phyloP scores from a whole-genome alignment of 768 basidiomycete species.

The Astraeus odoratus region DNA sequence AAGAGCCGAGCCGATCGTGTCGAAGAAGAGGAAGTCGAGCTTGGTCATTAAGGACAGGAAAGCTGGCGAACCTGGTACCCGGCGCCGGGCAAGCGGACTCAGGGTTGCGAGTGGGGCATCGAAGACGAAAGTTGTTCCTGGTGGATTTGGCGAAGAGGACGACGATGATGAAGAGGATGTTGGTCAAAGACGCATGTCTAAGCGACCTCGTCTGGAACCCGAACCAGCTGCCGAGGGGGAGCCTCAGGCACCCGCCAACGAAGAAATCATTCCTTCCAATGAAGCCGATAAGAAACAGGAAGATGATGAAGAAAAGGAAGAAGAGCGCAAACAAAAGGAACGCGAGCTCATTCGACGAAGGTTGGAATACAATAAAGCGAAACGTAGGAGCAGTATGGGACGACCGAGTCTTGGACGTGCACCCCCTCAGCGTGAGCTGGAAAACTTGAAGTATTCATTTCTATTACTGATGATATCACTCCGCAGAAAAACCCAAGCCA shows the following conservation, averaged over 20 bases:
- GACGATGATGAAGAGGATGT: slow-evolving; percentile 36
- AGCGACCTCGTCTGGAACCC: slow-evolving; percentile 36
- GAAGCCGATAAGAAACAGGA: slow-evolving; percentile 8
- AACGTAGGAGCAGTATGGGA: slow-evolving; percentile 62
- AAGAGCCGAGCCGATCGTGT: slow-evolving; percentile 15
- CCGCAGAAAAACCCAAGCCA: slow-evolving; percentile 31
- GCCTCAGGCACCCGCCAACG: slow-evolving; percentile 18
- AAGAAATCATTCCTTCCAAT: slow-evolving; percentile 24
- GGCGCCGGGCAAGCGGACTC: slow-evolving; percentile 18
- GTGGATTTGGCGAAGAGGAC: slow-evolving; percentile 51
- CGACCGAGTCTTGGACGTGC: slow-evolving; percentile 34
- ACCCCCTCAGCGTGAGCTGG: slow-evolving; percentile 33
- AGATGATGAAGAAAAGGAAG: slow-evolving; percentile 26
- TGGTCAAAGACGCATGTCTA: slow-evolving; percentile 35
- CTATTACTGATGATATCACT: slow-evolving; percentile 6
- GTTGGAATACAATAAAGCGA: slow-evolving; percentile 60
- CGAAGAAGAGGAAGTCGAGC: slow-evolving; percentile 46
- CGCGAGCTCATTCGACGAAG: slow-evolving; percentile 55
- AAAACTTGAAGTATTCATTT: background rate
- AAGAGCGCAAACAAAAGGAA: slow-evolving; percentile 35
- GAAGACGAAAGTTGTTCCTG: slow-evolving; percentile 37
- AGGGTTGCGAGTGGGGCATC: slow-evolving; percentile 20
- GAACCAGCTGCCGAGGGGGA: slow-evolving; percentile 27
- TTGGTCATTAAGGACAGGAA: slow-evolving; percentile 32
- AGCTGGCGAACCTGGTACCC: slow-evolving; percentile 5